phyloP scores from a whole-genome alignment of 345 rosid genomes.

The Psidium guajava region DNA sequence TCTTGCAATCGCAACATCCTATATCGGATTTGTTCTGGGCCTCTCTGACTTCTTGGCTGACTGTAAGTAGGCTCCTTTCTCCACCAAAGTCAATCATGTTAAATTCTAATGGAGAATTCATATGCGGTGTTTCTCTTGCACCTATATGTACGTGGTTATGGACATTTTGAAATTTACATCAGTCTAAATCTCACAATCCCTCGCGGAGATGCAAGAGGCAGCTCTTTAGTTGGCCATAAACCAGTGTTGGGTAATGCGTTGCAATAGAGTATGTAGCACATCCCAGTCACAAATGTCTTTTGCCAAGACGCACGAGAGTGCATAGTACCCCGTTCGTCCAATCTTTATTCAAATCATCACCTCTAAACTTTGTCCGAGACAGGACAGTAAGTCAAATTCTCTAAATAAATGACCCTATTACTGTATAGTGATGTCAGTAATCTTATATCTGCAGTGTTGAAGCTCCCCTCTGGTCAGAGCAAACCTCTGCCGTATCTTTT shows the following conservation, averaged over 20 bases:
- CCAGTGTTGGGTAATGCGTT: not conserved
- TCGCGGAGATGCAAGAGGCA: not conserved
- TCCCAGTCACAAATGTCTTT: not conserved
- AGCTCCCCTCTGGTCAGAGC: conserved; percentile 48
- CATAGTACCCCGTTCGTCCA: not conserved
- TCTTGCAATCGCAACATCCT: conserved; percentile 86
- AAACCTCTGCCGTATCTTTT: conserved; percentile 56
- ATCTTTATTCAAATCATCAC: not conserved
- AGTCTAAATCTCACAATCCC: not conserved
- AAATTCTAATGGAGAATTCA: not conserved
- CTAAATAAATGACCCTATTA: not conserved
- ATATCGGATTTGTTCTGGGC: conserved; percentile 80
- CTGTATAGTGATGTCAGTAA: not conserved
- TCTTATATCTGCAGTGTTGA: conserved; percentile 38
- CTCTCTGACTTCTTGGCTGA: conserved; percentile 85
- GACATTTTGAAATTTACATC: not conserved
- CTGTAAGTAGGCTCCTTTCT: conserved; percentile 36
- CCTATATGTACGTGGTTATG: not conserved
- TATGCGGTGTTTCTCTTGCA: not conserved
- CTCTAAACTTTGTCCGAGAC: not conserved
- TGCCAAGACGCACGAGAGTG: not conserved
- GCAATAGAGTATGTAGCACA: not conserved
- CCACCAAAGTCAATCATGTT: not conserved
- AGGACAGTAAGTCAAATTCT: not conserved
- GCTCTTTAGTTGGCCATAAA: not conserved